phyloP scores from a whole-genome alignment of 2,329 filamentous ascomycete species.

The Didymella glomerata region DNA sequence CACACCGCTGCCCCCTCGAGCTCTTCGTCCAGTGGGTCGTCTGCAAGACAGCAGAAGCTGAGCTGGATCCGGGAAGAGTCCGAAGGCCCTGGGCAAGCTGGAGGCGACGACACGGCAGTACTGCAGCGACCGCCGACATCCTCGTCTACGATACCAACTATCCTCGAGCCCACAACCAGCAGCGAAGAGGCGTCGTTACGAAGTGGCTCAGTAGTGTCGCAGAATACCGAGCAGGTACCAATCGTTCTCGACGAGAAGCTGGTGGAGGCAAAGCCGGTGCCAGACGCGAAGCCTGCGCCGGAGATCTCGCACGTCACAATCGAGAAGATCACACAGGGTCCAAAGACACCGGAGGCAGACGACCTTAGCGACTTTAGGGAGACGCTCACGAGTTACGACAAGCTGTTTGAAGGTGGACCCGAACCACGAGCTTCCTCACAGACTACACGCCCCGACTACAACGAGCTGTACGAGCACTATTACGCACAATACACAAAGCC shows the following conservation, averaged over 20 bases:
- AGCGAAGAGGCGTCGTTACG: constrained; percentile 22
- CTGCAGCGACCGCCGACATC: constrained; percentile 32
- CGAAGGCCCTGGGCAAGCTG: constrained; percentile 68
- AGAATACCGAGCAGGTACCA: constrained; percentile 29
- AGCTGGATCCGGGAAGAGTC: constrained; percentile 95
- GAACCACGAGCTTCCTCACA: constrained; percentile 57
- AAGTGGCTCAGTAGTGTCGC: constrained; percentile 23
- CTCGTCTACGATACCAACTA: constrained; percentile 35
- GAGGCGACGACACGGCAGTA: constrained; percentile 27
- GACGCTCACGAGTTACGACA: constrained; percentile 47
- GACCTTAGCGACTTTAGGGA: constrained; percentile 34
- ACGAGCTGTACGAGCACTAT: constrained; percentile 57
- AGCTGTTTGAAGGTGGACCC: constrained; percentile 46
- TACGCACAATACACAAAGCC: constrained; percentile 69
- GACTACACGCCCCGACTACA: constrained; percentile 50
- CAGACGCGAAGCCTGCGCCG: constrained; percentile 24
- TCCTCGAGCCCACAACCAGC: constrained; percentile 30
- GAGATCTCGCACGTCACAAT: constrained; percentile 36
- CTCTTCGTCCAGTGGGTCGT: constrained; percentile 83
- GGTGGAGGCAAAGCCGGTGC: constrained; percentile 22
- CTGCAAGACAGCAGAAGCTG: constrained; percentile 76
- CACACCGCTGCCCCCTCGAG: constrained; percentile 88
- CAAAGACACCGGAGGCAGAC: constrained; percentile 31
- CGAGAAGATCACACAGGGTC: constrained; percentile 33
- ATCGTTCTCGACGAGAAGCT: constrained; percentile 17